phyloP scores from a whole-genome alignment of 75 land plant genomes.

The Cunninghamia lanceolata region DNA sequence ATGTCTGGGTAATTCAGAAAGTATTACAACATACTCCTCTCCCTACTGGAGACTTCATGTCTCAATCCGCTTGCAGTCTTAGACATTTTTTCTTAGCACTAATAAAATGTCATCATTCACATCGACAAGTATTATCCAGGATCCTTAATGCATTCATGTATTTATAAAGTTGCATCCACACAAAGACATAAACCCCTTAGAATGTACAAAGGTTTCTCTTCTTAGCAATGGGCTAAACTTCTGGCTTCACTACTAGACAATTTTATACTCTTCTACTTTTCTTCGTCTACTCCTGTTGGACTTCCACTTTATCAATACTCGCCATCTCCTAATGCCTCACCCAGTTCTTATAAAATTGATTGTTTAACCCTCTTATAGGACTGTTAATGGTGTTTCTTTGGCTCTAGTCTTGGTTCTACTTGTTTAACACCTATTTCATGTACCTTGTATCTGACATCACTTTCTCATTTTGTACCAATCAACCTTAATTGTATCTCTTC shows the following conservation, averaged over 20 bases:
- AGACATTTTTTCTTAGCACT: neutral
- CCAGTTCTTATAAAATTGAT: slow-evolving; percentile 60
- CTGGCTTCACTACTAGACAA: neutral
- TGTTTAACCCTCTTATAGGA: slow-evolving; percentile 74
- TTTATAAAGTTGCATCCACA: neutral
- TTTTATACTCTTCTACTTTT: neutral
- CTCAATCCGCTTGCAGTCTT: neutral
- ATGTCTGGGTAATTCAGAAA: too few relatives aligned
- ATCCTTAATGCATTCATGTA: neutral
- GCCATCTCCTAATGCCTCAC: slow-evolving; percentile 38
- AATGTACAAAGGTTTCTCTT: neutral
- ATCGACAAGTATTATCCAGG: neutral
- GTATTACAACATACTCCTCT: neutral
- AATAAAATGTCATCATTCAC: neutral
- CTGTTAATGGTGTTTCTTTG: slow-evolving; percentile 68
- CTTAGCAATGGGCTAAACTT: neutral
- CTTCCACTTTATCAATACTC: neutral
- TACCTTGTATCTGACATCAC: slow-evolving; percentile 84
- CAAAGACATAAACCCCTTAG: neutral
- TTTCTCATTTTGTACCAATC: slow-evolving; percentile 86
- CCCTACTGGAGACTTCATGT: neutral
- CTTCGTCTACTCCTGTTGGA: slow-evolving; percentile 19
- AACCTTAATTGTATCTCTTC: slow-evolving; percentile 85
- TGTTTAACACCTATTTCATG: slow-evolving; percentile 74
- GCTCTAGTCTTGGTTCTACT: slow-evolving; percentile 79